Conservation (phyloP, 768 basidiomycete genomes). For the Strobilomyces dryophilus region DNA sequence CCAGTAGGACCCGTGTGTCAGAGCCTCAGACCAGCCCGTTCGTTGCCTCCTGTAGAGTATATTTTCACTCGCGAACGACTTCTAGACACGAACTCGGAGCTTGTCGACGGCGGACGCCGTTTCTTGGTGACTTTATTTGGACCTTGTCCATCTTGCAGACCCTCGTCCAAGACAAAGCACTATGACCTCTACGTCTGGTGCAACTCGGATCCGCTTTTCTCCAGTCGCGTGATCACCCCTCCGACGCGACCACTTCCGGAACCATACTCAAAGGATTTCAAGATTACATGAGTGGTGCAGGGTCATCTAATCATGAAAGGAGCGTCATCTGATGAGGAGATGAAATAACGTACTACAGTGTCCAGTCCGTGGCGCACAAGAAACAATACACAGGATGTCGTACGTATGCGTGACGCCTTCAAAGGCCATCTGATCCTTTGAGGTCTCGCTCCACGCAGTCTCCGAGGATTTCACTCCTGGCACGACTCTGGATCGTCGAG, state of each 20-base stretch:
- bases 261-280: not conserved
- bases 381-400: not conserved
- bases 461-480: not conserved
- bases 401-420: not conserved
- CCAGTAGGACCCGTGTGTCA: not conserved
- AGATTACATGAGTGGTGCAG: not conserved
- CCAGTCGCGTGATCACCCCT: too few relatives aligned
- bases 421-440: not conserved
- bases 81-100: too few relatives aligned
- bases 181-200: too few relatives aligned
- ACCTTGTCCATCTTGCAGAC: not conserved
- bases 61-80: not conserved
- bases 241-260: not conserved
- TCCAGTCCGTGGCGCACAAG: not conserved
- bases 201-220: too few relatives aligned
- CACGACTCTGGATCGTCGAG: constrained; percentile 3
- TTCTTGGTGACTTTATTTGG: not conserved
- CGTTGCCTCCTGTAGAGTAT: too few relatives aligned
- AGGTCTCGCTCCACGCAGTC: not conserved
- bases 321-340: not conserved
- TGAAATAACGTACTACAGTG: not conserved
- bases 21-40: too few relatives aligned
- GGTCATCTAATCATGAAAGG: not conserved
- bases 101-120: not conserved
- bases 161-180: too few relatives aligned